A percentile compares a stretch with the other conserved stretches of the same genome.
Conservation (phyloP, 2,329 filamentous ascomycete species). For the Lasiodiplodia sp. region DNA sequence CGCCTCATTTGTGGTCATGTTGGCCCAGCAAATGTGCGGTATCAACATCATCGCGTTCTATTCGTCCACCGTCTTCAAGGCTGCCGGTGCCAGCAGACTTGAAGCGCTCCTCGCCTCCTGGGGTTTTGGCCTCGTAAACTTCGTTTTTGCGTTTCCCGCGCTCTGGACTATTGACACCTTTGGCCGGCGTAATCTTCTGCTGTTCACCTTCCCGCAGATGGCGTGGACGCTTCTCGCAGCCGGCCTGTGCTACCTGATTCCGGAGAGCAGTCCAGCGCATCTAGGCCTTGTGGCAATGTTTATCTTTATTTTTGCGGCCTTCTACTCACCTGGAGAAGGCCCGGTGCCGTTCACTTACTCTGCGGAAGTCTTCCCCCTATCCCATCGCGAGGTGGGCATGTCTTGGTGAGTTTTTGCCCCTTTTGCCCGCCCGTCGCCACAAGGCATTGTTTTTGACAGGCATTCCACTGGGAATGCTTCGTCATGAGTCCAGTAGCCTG, state of each 20-base stretch:
- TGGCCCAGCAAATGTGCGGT: constrained; percentile 68
- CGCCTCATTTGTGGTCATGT: constrained; percentile 82
- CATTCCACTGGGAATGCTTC: too few relatives aligned
- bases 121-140: constrained; percentile 66
- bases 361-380: constrained; percentile 74
- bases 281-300: constrained; percentile 63
- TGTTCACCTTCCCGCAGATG: constrained; percentile 61
- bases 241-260: constrained; percentile 62
- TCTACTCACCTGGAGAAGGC: constrained; percentile 52
- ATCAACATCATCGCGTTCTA: constrained; percentile 59
- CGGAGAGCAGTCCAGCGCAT: constrained; percentile 48
- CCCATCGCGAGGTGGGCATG: constrained; percentile 76
- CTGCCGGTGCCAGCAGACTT: constrained; percentile 53
- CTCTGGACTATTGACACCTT: constrained; percentile 64
- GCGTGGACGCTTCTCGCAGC: constrained; percentile 55
- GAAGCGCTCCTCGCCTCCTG: constrained; percentile 61
- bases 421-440: background rate
- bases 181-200: constrained; percentile 59
- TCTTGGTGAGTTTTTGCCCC: constrained; percentile 52
- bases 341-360: constrained; percentile 72
- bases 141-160: constrained; percentile 65
- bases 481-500: too few relatives aligned
- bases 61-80: constrained; percentile 57
- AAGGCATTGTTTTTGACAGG: too few relatives aligned
- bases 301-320: constrained; percentile 62